phyloP scores from a whole-genome alignment of 2,329 filamentous ascomycete species.

The Pseudocercospora macadamiae region DNA sequence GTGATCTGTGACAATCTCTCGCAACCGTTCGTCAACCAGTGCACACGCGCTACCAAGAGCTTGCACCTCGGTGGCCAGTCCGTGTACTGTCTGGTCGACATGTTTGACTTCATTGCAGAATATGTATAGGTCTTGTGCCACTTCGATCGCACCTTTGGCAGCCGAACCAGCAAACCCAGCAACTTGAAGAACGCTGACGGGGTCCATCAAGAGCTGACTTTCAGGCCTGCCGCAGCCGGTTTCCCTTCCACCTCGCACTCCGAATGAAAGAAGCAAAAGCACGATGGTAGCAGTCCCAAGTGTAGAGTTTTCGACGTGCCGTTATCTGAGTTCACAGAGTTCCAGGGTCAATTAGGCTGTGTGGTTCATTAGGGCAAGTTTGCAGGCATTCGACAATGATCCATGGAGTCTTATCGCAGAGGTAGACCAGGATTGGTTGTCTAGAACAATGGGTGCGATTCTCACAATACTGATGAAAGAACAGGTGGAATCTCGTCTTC shows the following conservation, averaged over 20 bases:
- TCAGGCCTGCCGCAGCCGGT: background rate
- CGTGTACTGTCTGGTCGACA: slow-evolving; percentile 14
- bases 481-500: background rate
- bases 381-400: background rate
- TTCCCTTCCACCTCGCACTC: background rate
- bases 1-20: slow-evolving; percentile 11
- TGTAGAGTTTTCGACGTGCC: background rate
- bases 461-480: background rate
- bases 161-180: slow-evolving; percentile 8
- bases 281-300: background rate
- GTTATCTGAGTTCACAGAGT: background rate
- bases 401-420: background rate
- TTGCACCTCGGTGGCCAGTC: slow-evolving; percentile 9
- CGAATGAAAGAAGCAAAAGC: background rate
- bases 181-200: slow-evolving; percentile 1
- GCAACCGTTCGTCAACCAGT: slow-evolving; percentile 16
- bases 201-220: slow-evolving; percentile 9
- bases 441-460: background rate
- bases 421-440: background rate
- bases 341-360: background rate
- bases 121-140: slow-evolving; percentile 12
- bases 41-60: slow-evolving; percentile 15
- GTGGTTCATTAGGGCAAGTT: background rate
- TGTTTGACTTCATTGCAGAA: slow-evolving; percentile 17
- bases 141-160: slow-evolving; percentile 11